Conservation (phyloP, 768 basidiomycete species). For the Austroboletus eburneus region DNA sequence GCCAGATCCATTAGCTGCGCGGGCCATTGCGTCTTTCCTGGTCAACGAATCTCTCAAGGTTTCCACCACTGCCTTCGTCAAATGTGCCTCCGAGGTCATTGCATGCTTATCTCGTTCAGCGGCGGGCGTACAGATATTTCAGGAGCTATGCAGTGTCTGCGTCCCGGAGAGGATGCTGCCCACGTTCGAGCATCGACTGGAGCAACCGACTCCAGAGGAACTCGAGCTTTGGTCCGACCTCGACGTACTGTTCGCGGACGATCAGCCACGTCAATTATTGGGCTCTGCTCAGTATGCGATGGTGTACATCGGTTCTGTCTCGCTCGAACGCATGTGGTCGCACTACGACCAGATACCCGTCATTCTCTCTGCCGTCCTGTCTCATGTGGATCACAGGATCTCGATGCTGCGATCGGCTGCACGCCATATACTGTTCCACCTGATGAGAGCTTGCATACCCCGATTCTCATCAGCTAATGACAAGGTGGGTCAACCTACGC, state of each 20-base stretch:
- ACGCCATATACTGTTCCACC: slow-evolving; percentile 78
- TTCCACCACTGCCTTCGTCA: slow-evolving; percentile 71
- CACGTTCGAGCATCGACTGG: slow-evolving; percentile 66
- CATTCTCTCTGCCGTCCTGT: slow-evolving; percentile 75
- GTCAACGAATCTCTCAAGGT: slow-evolving; percentile 86
- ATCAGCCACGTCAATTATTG: slow-evolving; percentile 63
- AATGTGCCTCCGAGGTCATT: slow-evolving; percentile 75
- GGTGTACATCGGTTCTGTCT: slow-evolving; percentile 75
- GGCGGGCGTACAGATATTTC: slow-evolving; percentile 68
- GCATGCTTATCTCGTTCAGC: slow-evolving; percentile 79
- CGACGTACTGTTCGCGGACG: slow-evolving; percentile 64
- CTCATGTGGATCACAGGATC: slow-evolving; percentile 76
- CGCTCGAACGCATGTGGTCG: slow-evolving; percentile 75
- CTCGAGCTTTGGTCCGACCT: slow-evolving; percentile 78
- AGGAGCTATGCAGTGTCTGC: slow-evolving; percentile 80
- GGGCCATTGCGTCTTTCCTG: slow-evolving; percentile 76
- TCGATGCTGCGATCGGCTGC: slow-evolving; percentile 66
- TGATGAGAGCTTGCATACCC: slow-evolving; percentile 77
- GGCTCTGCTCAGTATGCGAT: slow-evolving; percentile 87
- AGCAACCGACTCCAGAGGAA: slow-evolving; percentile 56
- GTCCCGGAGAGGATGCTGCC: slow-evolving; percentile 84
- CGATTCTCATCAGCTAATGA: slow-evolving; percentile 73
- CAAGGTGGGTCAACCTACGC: slow-evolving; percentile 44
- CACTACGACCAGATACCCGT: slow-evolving; percentile 62
- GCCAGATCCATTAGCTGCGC: slow-evolving; percentile 68